Evolutionary conservation across 805 yeast genomes (phyloP).

Genomic region (Candida vaughaniae): DNA sequence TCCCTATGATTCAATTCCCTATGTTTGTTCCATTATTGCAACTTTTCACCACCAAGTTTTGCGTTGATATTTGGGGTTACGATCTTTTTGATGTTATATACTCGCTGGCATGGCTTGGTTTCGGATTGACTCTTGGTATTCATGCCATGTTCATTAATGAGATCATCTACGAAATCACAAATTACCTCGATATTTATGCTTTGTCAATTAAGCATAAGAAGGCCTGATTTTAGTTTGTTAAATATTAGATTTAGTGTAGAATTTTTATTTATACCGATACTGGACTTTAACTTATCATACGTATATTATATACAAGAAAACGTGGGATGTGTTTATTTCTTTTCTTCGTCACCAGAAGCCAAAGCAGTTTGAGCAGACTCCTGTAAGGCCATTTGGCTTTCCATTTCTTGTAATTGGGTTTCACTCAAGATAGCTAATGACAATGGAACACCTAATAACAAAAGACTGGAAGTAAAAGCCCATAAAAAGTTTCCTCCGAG

Average conservation of each 20-base stretch:
- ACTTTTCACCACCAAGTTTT: slow-evolving; percentile 31
- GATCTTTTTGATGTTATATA: slow-evolving; percentile 44
- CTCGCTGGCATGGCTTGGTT: slow-evolving; percentile 62
- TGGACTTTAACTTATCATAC: too few species aligned
- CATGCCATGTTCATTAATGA: slow-evolving; percentile 73
- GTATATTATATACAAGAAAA: slow-evolving; percentile 16
- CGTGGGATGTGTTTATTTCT: slow-evolving; percentile 21
- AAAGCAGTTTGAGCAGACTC: slow-evolving; percentile 73
- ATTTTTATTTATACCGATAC: too few species aligned
- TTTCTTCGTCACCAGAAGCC: slow-evolving; percentile 61
- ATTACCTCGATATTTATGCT: slow-evolving; percentile 81
- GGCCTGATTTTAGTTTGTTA: slow-evolving; percentile 21
- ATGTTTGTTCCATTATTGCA: slow-evolving; percentile 63
- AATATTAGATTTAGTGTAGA: not conserved
- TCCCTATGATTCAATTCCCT: slow-evolving; percentile 73
- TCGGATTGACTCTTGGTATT: slow-evolving; percentile 64
- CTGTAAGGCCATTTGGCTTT: slow-evolving; percentile 83
- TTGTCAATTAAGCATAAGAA: slow-evolving; percentile 79
- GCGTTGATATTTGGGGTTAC: slow-evolving; percentile 36
- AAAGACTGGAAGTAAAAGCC: slow-evolving; percentile 78
- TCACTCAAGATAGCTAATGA: slow-evolving; percentile 87
- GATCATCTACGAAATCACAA: slow-evolving; percentile 75
- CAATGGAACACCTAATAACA: slow-evolving; percentile 90
- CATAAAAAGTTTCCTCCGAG: slow-evolving; percentile 79
- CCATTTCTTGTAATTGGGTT: slow-evolving; percentile 92